Evolutionary conservation across 768 basidiomycete species (phyloP).

Genomic region (Dacryopinax primogenitus): DNA sequence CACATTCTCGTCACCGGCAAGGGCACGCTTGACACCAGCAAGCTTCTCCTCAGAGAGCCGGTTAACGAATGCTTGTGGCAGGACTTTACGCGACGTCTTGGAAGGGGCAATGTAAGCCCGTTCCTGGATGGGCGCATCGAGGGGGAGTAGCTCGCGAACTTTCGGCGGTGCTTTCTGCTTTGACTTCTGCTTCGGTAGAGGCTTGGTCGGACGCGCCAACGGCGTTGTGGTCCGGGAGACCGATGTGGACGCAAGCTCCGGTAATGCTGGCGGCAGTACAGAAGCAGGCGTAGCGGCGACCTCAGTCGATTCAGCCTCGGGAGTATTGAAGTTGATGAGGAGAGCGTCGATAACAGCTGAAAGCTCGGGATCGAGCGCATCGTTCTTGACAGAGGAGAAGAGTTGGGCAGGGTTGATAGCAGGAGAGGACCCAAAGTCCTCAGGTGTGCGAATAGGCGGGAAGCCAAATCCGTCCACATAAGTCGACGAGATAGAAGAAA

Average conservation of each 20-base stretch:
- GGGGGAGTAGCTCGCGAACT: conserved; percentile 37
- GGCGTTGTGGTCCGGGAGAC: background rate
- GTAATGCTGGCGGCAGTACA: background rate
- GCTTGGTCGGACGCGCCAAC: background rate
- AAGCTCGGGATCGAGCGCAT: background rate
- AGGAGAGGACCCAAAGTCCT: background rate
- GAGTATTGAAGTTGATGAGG: background rate
- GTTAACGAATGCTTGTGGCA: conserved; percentile 51
- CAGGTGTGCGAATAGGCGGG: background rate
- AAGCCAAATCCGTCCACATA: background rate
- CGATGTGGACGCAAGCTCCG: background rate
- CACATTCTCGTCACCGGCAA: conserved; percentile 35
- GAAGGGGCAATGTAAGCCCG: conserved; percentile 65
- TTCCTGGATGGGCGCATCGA: conserved; percentile 67
- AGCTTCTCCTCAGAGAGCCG: conserved; percentile 17
- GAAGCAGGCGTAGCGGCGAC: conserved; percentile 1
- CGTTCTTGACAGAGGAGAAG: background rate
- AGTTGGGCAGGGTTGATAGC: conserved; percentile 8
- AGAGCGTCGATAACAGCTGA: background rate
- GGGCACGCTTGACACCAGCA: conserved; percentile 40
- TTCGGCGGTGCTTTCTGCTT: background rate
- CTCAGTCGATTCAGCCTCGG: background rate
- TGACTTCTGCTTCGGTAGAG: conserved; percentile 4
- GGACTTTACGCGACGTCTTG: conserved; percentile 60
- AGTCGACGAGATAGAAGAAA: background rate